Conservation (phyloP, 2,329 filamentous ascomycete species). For the Alternaria sp. region DNA sequence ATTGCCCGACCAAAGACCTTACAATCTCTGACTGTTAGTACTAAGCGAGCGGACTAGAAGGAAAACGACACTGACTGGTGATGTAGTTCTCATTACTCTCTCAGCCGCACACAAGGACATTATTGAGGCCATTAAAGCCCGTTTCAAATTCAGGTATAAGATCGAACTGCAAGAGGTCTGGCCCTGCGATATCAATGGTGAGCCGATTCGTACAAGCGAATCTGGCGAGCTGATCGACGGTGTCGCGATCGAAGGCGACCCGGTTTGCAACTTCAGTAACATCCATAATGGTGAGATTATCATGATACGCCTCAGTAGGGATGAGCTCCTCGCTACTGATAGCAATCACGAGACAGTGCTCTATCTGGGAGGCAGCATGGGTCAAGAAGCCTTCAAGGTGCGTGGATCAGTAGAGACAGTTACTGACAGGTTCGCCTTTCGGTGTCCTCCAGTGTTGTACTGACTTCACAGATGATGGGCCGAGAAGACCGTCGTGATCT, state of each 20-base stretch:
- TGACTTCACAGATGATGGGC: neutral
- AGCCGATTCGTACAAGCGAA: neutral
- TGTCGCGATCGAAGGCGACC: neutral
- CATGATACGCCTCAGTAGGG: neutral
- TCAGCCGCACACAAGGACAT: neutral
- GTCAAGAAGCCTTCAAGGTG: neutral
- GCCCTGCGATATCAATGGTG: neutral
- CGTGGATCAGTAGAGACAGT: neutral
- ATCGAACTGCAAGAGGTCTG: neutral
- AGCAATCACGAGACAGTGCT: neutral
- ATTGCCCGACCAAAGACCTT: neutral
- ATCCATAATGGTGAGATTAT: neutral
- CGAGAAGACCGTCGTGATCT: neutral
- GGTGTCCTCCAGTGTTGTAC: neutral
- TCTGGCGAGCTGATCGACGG: neutral
- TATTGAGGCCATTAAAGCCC: neutral
- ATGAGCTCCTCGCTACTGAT: neutral
- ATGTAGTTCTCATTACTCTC: neutral
- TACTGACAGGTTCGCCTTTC: neutral
- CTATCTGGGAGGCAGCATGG: neutral
- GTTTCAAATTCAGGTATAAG: neutral
- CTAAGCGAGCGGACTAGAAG: fast-evolving
- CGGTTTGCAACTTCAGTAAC: neutral
- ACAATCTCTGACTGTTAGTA: neutral
- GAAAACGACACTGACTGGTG: neutral